These are phyloP conservation scores for Melocanna baccifera DNA, from an alignment of 176 grass and related monocot species.

Conservation along the genomic window DNA sequence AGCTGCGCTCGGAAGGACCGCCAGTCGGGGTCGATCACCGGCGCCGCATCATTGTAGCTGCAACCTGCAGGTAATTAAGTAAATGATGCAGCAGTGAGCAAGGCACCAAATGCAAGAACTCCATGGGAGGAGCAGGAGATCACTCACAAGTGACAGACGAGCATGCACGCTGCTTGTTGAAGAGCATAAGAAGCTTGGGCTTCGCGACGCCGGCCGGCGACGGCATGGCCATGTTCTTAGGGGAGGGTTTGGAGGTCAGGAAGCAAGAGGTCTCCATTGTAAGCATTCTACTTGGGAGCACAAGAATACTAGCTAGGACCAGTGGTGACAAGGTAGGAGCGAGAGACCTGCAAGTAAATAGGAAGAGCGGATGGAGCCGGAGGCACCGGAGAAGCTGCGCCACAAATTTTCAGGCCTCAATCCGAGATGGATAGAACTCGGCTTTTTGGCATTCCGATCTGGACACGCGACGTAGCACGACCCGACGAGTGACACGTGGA, in stretches of 20 bases:
- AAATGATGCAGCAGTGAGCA: not conserved
- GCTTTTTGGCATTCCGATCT: conserved; percentile 1
- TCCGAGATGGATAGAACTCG: conserved; percentile 34
- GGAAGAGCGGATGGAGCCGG: not conserved
- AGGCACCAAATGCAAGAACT: not conserved
- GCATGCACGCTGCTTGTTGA: not conserved
- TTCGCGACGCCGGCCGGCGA: conserved; percentile 6
- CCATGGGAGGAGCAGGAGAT: not conserved
- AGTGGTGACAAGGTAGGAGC: not conserved
- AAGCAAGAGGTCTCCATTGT: conserved; percentile 67
- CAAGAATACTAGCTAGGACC: not conserved
- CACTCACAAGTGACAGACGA: conserved; percentile 29
- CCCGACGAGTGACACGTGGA: not conserved
- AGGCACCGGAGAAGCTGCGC: not conserved
- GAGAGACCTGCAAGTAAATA: not conserved
- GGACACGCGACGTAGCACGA: not conserved
- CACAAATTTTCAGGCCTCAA: conserved; percentile 37
- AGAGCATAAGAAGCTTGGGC: conserved; percentile 2
- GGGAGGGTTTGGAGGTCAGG: conserved; percentile 41
- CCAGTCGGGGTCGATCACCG: conserved; percentile 56
- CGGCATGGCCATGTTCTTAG: conserved; percentile 28
- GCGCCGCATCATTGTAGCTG: conserved; percentile 22
- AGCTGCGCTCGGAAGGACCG: conserved; percentile 69
- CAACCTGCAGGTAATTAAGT: conserved; percentile 40
- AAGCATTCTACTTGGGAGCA: not conserved